These are phyloP conservation scores for Aureobasidium uvarum DNA, from an alignment of 2,329 filamentous ascomycete genomes.

Conservation along the genomic window DNA sequence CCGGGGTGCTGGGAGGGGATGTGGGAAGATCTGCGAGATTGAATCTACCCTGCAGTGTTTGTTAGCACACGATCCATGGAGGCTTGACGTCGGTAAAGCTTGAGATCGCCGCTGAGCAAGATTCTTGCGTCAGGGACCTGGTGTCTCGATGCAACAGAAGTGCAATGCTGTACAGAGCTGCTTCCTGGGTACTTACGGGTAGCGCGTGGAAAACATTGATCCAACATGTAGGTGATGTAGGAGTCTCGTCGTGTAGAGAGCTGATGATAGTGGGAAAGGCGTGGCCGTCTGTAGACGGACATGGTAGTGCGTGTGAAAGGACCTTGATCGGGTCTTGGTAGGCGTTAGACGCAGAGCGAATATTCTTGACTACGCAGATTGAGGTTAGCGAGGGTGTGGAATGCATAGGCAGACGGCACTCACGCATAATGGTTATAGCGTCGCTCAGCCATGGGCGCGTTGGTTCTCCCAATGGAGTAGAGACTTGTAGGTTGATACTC, in stretches of 20 bases:
- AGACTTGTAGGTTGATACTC: constrained; percentile 19
- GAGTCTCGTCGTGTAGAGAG: constrained; percentile 54
- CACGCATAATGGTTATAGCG: constrained; percentile 35
- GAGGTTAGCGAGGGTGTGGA: not conserved
- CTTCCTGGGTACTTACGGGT: constrained; percentile 37
- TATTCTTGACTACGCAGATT: constrained; percentile 38
- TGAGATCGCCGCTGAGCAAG: not conserved
- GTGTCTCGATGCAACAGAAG: not conserved
- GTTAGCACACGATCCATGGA: not conserved
- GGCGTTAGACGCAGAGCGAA: constrained; percentile 35
- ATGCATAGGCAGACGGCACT: constrained; percentile 21
- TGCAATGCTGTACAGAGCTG: not conserved
- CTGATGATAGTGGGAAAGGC: constrained; percentile 57
- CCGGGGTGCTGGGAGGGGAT: constrained; percentile 62
- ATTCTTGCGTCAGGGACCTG: not conserved
- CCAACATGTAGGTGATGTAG: constrained; percentile 54
- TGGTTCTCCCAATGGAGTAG: not conserved
- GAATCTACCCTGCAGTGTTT: constrained; percentile 49
- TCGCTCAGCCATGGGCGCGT: constrained; percentile 33
- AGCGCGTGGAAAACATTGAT: constrained; percentile 65
- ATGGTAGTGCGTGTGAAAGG: constrained; percentile 61
- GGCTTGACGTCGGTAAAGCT: not conserved
- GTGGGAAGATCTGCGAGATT: constrained; percentile 61
- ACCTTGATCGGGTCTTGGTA: constrained; percentile 49
- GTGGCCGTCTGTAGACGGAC: constrained; percentile 50